phyloP scores from a whole-genome alignment of 2,329 filamentous ascomycete genomes.

The Gaeumannomyces tritici region DNA sequence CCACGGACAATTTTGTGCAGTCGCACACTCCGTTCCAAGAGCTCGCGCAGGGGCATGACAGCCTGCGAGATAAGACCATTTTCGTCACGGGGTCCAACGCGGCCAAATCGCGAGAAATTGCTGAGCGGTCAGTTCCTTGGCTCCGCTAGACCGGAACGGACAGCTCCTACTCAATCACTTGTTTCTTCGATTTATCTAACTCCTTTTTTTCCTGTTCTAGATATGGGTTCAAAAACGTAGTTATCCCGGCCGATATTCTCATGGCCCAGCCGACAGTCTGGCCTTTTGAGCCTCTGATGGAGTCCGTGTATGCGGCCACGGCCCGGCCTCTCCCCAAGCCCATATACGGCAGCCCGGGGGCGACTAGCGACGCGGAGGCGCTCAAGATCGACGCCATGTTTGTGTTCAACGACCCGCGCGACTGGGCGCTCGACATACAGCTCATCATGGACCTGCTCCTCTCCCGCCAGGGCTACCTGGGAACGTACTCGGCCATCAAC shows the following conservation, averaged over 20 bases:
- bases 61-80: conserved; percentile 56
- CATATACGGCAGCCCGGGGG: not conserved
- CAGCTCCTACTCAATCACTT: not conserved
- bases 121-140: conserved; percentile 37
- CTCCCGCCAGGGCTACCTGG: conserved; percentile 68
- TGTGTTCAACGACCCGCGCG: conserved; percentile 90
- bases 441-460: conserved; percentile 76
- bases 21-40: conserved; percentile 84
- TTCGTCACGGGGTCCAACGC: conserved; percentile 65
- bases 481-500: conserved; percentile 69
- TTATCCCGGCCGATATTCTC: conserved; percentile 80
- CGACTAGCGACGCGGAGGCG: conserved; percentile 19
- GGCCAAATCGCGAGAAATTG: conserved; percentile 60
- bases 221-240: conserved; percentile 71
- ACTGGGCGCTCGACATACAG: conserved; percentile 88
- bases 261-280: conserved; percentile 65
- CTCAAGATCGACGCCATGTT: conserved; percentile 84
- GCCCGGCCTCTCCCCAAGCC: conserved; percentile 46
- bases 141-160: not conserved
- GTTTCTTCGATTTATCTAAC: not conserved
- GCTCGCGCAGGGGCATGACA: conserved; percentile 42
- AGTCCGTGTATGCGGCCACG: conserved; percentile 48
- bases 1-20: conserved; percentile 68
- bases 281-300: conserved; percentile 67
- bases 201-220: not conserved